A percentile compares a stretch with the other conserved stretches of the same genome.
Conservation (phyloP, 352 stramenopile genomes). For the Blastocystis sp. region DNA sequence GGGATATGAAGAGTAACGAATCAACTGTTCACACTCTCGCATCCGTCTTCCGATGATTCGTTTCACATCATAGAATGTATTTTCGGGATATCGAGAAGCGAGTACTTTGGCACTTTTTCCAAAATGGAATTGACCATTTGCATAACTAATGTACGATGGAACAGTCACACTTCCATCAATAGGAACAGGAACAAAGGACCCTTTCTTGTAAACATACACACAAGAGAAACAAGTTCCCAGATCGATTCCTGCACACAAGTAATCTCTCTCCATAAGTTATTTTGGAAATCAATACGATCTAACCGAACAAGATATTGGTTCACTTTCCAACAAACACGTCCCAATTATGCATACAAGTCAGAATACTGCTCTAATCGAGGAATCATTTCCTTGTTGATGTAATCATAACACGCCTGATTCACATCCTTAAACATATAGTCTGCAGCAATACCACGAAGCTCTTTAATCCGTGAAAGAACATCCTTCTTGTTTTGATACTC, state of each 20-base stretch:
- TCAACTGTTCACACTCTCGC: background rate
- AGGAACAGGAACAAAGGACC: background rate
- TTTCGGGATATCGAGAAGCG: background rate
- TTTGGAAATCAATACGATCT: background rate
- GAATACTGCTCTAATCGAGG: background rate
- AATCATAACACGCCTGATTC: no score
- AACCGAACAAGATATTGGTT: background rate
- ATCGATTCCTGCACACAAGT: background rate
- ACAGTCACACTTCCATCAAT: background rate
- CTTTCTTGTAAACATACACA: background rate
- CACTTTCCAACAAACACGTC: background rate
- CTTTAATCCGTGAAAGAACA: no score
- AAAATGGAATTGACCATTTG: background rate
- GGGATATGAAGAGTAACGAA: background rate
- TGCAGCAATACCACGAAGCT: no score
- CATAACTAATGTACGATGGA: background rate
- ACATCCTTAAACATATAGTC: no score
- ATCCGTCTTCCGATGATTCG: background rate
- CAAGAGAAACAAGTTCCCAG: constrained; percentile 3
- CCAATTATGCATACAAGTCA: background rate
- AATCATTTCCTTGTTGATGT: background rate
- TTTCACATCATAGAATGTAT: constrained; percentile 15
- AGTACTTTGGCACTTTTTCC: background rate
- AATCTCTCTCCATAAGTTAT: background rate
- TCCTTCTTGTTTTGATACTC: no score